These are phyloP conservation scores for Amanita polypyramis DNA, from an alignment of 768 basidiomycete genomes.

Conservation along the genomic window DNA sequence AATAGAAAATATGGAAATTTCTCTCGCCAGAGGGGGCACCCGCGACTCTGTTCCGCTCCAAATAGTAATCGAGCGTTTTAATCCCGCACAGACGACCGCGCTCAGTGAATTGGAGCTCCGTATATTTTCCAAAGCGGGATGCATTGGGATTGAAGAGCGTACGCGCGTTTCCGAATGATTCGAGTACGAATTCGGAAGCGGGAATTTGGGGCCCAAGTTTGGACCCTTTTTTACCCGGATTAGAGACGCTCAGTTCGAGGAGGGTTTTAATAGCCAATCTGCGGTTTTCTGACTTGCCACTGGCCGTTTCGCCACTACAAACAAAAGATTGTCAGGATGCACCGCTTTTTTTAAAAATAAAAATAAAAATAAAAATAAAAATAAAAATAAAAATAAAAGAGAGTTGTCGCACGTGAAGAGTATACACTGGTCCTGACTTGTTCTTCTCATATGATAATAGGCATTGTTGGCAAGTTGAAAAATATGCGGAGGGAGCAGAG, in stretches of 20 bases:
- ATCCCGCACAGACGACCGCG: conserved; percentile 80
- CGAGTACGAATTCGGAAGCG: conserved; percentile 90
- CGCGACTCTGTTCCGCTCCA: conserved; percentile 86
- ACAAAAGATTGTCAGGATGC: conserved; percentile 2
- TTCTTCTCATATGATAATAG: conserved; percentile 94
- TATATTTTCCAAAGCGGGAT: conserved; percentile 96
- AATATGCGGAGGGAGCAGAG: conserved; percentile 65
- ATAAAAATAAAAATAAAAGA: conserved; percentile 4
- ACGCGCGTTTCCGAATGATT: conserved; percentile 88
- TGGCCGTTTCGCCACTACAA: conserved; percentile 79
- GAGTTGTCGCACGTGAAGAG: conserved; percentile 58
- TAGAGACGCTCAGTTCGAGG: conserved; percentile 81
- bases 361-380: conserved; percentile 2
- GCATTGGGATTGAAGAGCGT: conserved; percentile 92
- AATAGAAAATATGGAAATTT: conserved; percentile 98
- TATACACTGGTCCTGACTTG: conserved; percentile 86
- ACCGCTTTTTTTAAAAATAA: too few species aligned
- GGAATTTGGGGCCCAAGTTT: conserved; percentile 84
- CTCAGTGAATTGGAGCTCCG: conserved; percentile 93
- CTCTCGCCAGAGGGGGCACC: conserved; percentile 84
- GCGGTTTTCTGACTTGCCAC: conserved; percentile 89
- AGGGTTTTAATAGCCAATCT: conserved; percentile 87
- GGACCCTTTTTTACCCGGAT: conserved; percentile 87
- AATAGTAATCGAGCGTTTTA: conserved; percentile 95
- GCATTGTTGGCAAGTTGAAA: conserved; percentile 87